Evolutionary conservation across 108 stramenopile genomes (phyloP).

Genomic region (Conticribra weissflogii): DNA sequence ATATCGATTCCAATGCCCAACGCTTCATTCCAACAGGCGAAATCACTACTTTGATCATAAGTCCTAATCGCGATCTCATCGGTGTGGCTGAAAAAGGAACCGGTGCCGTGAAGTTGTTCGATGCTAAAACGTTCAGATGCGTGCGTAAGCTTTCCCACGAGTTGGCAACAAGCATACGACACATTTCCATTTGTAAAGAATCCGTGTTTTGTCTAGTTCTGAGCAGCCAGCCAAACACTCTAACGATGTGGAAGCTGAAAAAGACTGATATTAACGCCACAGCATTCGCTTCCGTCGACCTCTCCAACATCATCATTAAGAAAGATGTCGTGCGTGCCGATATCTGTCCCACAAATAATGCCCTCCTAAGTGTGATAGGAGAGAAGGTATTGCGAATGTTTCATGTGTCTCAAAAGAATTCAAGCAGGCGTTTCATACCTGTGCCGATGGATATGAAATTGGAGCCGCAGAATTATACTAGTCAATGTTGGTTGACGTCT

Average conservation of each 20-base stretch:
- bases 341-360: slow-evolving; percentile 8
- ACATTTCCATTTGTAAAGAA: slow-evolving; percentile 7
- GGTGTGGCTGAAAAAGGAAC: slow-evolving; percentile 12
- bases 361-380: not conserved
- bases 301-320: not conserved
- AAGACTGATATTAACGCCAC: not conserved
- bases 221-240: not conserved
- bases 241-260: slow-evolving; percentile 2
- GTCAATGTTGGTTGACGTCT: slow-evolving; percentile 11
- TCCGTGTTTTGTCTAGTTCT: not conserved
- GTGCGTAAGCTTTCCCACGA: not conserved
- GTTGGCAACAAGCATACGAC: not conserved
- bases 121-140: not conserved
- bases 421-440: not conserved
- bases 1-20: slow-evolving; percentile 7
- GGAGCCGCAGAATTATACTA: slow-evolving; percentile 4
- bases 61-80: slow-evolving; percentile 1
- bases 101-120: not conserved
- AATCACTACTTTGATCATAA: slow-evolving; percentile 2
- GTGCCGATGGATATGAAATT: not conserved
- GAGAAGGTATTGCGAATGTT: not conserved
- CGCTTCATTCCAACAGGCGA: slow-evolving; percentile 12
- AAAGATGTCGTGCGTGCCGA: not conserved
- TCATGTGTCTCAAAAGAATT: not conserved
- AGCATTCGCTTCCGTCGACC: not conserved